Evolutionary conservation across 768 basidiomycete genomes (phyloP).

Genomic region (Rhodotorula babjevae): DNA sequence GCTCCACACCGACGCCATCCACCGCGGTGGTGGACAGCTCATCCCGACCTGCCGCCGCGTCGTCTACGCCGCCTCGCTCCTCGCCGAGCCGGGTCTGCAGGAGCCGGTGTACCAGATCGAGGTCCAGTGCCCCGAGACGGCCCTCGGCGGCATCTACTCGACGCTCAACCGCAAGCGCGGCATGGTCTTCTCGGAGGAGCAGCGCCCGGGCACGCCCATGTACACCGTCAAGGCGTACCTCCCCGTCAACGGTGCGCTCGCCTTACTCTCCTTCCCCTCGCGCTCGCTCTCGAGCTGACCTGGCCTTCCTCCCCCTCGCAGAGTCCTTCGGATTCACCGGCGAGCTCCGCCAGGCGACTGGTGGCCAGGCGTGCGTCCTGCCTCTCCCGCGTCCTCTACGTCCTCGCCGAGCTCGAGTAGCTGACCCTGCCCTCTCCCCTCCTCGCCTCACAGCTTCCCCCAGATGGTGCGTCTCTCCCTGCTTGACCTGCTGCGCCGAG

Average conservation of each 20-base stretch:
- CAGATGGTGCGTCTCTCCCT: neutral
- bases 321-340: conserved; percentile 91
- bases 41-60: conserved; percentile 96
- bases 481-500: too few relatives aligned
- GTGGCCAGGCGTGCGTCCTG: conserved; percentile 74
- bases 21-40: conserved; percentile 97
- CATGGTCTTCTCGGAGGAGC: conserved; percentile 88
- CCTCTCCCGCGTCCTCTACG: neutral
- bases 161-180: conserved; percentile 52
- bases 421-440: neutral
- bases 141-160: conserved; percentile 95
- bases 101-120: conserved; percentile 90
- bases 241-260: conserved; percentile 70
- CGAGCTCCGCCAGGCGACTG: conserved; percentile 83
- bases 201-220: conserved; percentile 95
- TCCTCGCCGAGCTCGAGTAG: neutral
- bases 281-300: neutral
- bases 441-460: neutral
- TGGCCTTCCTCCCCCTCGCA: conserved; percentile 49
- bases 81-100: conserved; percentile 84
- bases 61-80: conserved; percentile 88
- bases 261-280: neutral
- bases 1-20: conserved; percentile 96
- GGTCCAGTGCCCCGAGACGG: conserved; percentile 95
- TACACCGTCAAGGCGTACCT: conserved; percentile 96